A percentile compares a stretch with the other conserved stretches of the same genome.
These are phyloP conservation scores for Gossypium sturtianum DNA, from an alignment of 345 rosid genomes.

Conservation along the genomic window DNA sequence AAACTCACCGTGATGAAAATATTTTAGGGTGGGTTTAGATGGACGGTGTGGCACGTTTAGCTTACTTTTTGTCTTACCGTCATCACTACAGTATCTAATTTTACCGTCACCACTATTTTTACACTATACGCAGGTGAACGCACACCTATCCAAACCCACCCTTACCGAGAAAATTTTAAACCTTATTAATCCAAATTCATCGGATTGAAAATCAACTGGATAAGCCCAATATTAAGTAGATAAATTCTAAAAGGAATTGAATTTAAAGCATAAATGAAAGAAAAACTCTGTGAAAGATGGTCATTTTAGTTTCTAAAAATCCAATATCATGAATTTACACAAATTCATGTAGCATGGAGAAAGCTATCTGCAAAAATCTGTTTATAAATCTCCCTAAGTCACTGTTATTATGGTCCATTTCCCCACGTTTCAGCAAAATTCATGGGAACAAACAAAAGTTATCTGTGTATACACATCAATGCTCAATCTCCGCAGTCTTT, in stretches of 20 bases:
- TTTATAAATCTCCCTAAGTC: background rate
- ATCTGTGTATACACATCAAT: constrained; percentile 13
- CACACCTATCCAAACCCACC: too few species aligned
- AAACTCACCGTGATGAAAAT: too few species aligned
- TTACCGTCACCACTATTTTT: accelerated
- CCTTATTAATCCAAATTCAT: too few species aligned
- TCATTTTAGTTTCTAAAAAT: background rate
- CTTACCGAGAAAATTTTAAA: too few species aligned
- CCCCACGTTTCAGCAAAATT: constrained; percentile 6
- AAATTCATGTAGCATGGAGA: background rate
- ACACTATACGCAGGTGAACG: accelerated
- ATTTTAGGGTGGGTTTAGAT: accelerated
- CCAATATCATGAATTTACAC: background rate
- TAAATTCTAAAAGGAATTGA: background rate
- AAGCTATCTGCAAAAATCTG: constrained; percentile 4
- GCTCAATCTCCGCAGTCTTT: too few species aligned
- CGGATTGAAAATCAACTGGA: too few species aligned
- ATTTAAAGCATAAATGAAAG: background rate
- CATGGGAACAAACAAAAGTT: background rate
- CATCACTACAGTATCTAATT: too few species aligned
- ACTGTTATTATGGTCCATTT: constrained; percentile 10
- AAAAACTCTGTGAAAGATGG: background rate
- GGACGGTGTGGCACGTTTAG: accelerated
- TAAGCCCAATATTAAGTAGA: background rate
- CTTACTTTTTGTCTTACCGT: too few species aligned